Percentiles rank a stretch among this genome's conserved stretches.
Conservation (phyloP, 2,329 filamentous ascomycete genomes). For the Fusarium agapanthi region DNA sequence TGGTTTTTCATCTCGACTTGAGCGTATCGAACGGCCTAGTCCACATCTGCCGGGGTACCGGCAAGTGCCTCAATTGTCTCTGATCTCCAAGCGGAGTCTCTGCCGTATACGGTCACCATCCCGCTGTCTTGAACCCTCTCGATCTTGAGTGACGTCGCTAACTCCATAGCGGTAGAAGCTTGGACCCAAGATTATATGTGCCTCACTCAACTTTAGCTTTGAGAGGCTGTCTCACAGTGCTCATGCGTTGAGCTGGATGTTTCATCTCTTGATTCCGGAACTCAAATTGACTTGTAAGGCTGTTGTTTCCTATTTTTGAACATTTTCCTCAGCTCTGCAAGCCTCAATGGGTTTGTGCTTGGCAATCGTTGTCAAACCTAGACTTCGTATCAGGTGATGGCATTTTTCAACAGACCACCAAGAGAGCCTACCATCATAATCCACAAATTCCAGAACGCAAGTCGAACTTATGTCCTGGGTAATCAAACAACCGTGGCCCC, state of each 20-base stretch:
- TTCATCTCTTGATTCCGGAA: constrained; percentile 7
- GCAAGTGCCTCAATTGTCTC: constrained; percentile 33
- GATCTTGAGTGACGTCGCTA: constrained; percentile 33
- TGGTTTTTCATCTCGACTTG: constrained; percentile 35
- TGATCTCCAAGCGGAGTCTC: constrained; percentile 32
- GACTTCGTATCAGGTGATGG: constrained; percentile 26
- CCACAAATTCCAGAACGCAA: constrained; percentile 37
- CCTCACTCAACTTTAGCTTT: constrained; percentile 21
- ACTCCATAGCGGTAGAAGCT: constrained; percentile 7
- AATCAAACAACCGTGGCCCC: constrained; percentile 18
- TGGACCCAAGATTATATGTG: constrained; percentile 16
- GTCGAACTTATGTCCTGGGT: constrained; percentile 23
- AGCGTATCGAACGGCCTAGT: constrained; percentile 15
- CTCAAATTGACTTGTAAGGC: background rate
- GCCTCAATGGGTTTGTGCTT: constrained; percentile 9
- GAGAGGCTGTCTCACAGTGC: constrained; percentile 19
- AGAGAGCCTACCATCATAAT: constrained; percentile 12
- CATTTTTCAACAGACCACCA: constrained; percentile 28
- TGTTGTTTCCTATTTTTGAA: background rate
- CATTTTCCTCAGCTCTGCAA: background rate
- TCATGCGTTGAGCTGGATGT: constrained; percentile 4
- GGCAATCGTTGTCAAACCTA: background rate
- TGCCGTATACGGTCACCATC: constrained; percentile 10
- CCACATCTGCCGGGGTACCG: constrained; percentile 37
- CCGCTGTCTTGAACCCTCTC: constrained; percentile 25